phyloP scores from a whole-genome alignment of 73 alveolate species.

The Tetrahymena malaccensis region DNA sequence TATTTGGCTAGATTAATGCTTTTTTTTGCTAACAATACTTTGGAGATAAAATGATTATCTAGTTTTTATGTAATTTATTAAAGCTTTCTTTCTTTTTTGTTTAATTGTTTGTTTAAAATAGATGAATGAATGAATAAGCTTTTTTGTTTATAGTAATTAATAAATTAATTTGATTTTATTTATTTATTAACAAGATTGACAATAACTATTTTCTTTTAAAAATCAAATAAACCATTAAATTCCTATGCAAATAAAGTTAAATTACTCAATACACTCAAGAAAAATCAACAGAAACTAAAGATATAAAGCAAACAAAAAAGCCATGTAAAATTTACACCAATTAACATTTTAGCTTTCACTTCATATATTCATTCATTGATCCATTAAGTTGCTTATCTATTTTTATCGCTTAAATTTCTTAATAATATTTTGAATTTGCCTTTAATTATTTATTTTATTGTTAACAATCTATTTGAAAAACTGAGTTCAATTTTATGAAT shows the following conservation, averaged over 20 bases:
- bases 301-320: not conserved
- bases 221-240: not conserved
- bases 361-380: too few species aligned
- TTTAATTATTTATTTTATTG: too few species aligned
- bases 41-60: not conserved
- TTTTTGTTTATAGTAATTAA: not conserved
- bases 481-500: not conserved
- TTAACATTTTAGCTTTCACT: too few species aligned
- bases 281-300: not conserved
- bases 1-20: not conserved
- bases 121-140: not conserved
- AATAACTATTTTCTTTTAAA: not conserved
- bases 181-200: not conserved
- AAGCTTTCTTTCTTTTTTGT: not conserved
- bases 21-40: not conserved
- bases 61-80: too few species aligned
- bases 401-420: not conserved
- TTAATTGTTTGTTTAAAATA: too few species aligned
- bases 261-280: not conserved
- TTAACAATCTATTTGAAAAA: too few species aligned
- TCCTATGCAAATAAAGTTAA: not conserved
- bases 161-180: not conserved
- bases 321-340: not conserved
- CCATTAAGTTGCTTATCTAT: not conserved
- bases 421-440: not conserved